A percentile compares a stretch with the other conserved stretches of the same genome.
phyloP scores from a whole-genome alignment of 768 basidiomycete genomes.

The Pluteus cervinus region DNA sequence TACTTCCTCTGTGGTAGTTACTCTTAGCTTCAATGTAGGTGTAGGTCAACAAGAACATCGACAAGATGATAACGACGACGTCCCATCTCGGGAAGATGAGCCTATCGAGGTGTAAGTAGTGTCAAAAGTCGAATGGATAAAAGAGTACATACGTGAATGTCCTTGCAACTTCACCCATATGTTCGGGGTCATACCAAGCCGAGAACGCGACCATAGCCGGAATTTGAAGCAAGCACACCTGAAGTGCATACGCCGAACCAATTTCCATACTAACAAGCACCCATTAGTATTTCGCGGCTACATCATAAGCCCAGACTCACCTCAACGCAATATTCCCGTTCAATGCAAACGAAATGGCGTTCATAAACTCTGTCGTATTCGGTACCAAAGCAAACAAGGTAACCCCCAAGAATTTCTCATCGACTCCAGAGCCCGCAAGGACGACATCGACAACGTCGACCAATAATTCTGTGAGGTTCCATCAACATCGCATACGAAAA shows the following conservation, averaged over 20 bases:
- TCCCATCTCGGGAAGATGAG: slow-evolving; percentile 99
- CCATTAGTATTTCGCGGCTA: neutral
- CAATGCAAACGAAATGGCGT: slow-evolving; percentile 95
- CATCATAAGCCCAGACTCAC: slow-evolving; percentile 32
- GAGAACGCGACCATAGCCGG: slow-evolving; percentile 99
- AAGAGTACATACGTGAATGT: slow-evolving; percentile 80
- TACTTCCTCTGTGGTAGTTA: slow-evolving; percentile 96
- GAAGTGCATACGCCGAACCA: slow-evolving; percentile 96
- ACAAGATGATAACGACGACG: slow-evolving; percentile 87
- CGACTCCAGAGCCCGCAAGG: slow-evolving; percentile 83
- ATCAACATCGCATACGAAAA: neutral
- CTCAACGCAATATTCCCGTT: slow-evolving; percentile 96
- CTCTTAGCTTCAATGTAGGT: slow-evolving; percentile 99
- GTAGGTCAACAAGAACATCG: slow-evolving; percentile 97
- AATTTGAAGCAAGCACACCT: slow-evolving; percentile 95
- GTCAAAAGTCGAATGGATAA: neutral
- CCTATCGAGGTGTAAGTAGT: slow-evolving; percentile 31
- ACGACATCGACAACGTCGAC: slow-evolving; percentile 95
- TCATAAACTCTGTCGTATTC: slow-evolving; percentile 99
- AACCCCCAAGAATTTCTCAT: slow-evolving; percentile 96
- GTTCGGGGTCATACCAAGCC: slow-evolving; percentile 85
- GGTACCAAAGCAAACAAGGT: slow-evolving; percentile 97
- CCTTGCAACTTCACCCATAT: slow-evolving; percentile 80
- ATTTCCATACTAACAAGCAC: slow-evolving; percentile 82
- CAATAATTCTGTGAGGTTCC: slow-evolving; percentile 65